Conservation (phyloP, 2,329 filamentous ascomycete genomes). For the Chrysoporthe deuterocubensis region DNA sequence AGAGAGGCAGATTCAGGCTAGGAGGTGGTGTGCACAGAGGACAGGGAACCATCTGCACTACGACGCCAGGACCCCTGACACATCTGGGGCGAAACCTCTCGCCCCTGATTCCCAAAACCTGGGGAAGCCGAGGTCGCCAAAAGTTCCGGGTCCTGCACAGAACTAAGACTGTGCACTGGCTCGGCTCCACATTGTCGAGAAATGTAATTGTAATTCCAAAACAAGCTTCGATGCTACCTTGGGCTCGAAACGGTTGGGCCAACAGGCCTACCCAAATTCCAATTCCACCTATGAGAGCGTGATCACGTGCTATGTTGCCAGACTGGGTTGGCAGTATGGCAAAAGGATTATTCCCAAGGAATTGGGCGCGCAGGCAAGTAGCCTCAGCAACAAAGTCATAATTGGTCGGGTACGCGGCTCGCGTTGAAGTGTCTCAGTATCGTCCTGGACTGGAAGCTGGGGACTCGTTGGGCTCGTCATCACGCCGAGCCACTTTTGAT, state of each 20-base stretch:
- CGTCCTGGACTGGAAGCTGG: background rate
- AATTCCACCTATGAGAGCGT: too few species aligned
- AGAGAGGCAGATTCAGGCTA: background rate
- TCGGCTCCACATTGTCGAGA: background rate
- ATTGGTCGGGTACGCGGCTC: background rate
- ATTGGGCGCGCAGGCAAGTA: background rate
- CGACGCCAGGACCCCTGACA: background rate
- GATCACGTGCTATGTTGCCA: background rate
- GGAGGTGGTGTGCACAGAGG: conserved; percentile 2
- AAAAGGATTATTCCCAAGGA: background rate
- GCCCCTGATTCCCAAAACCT: background rate
- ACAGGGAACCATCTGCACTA: background rate
- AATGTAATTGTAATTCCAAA: background rate
- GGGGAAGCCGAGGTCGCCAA: background rate
- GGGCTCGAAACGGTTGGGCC: background rate
- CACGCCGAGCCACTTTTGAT: background rate
- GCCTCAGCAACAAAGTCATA: background rate
- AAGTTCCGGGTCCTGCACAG: background rate
- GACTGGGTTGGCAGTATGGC: background rate
- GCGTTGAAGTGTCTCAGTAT: background rate
- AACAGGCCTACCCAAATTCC: too few species aligned
- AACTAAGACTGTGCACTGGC: background rate
- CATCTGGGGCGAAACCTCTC: background rate
- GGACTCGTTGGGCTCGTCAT: background rate
- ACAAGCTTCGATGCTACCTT: background rate